Percentiles rank a stretch among this genome's conserved stretches.
Evolutionary conservation across 2,329 filamentous ascomycete genomes (phyloP).

Genomic region (Stagonosporopsis vannaccii): DNA sequence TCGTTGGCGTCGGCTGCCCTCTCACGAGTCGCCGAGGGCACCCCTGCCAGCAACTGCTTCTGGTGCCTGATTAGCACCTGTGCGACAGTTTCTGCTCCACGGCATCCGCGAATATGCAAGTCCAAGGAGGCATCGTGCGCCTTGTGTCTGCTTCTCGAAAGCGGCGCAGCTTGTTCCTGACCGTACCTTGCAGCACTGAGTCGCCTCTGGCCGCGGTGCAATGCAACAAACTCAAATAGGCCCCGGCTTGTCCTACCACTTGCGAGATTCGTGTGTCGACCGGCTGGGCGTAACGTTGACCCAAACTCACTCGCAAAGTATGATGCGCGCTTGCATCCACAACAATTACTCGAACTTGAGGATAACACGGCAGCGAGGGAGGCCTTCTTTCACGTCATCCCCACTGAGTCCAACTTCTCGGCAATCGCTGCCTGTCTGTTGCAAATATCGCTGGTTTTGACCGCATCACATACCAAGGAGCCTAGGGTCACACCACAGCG

Average conservation of each 20-base stretch:
- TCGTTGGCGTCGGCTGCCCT: slow-evolving; percentile 18
- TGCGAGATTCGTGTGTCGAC: slow-evolving; percentile 28
- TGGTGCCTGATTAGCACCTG: slow-evolving; percentile 28
- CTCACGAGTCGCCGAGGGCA: slow-evolving; percentile 34
- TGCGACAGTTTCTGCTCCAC: slow-evolving; percentile 36
- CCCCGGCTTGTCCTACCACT: slow-evolving; percentile 27
- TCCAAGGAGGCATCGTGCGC: slow-evolving; percentile 40
- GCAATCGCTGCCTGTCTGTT: neutral
- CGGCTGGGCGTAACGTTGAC: slow-evolving; percentile 32
- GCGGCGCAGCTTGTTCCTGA: slow-evolving; percentile 33
- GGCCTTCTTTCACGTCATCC: neutral
- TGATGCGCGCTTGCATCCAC: slow-evolving; percentile 11
- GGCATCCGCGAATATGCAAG: slow-evolving; percentile 39
- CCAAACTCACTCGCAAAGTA: slow-evolving; percentile 13
- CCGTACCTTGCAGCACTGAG: slow-evolving; percentile 47
- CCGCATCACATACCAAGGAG: slow-evolving; percentile 15
- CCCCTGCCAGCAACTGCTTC: slow-evolving; percentile 29
- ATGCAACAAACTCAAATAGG: slow-evolving; percentile 39
- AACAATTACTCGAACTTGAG: neutral
- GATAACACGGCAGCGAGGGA: slow-evolving; percentile 1
- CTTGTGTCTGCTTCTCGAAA: slow-evolving; percentile 39
- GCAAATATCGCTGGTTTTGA: slow-evolving; percentile 10
- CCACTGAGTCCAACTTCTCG: neutral
- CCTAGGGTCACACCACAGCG: slow-evolving; percentile 34
- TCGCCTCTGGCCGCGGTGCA: slow-evolving; percentile 34